Conservation (phyloP, 768 basidiomycete species). For the Agrocybe praecox region DNA sequence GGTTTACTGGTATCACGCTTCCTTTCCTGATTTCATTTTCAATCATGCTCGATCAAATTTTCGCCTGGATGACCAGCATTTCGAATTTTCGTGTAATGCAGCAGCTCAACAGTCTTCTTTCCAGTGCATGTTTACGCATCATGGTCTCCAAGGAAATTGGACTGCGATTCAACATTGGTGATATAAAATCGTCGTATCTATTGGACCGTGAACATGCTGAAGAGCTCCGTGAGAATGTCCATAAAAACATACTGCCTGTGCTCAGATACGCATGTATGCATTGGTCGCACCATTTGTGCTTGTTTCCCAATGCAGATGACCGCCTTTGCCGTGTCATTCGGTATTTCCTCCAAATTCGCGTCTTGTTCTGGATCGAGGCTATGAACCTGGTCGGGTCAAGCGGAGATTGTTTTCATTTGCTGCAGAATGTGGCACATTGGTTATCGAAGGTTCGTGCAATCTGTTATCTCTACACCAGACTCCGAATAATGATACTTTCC, state of each 20-base stretch:
- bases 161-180: constrained; percentile 21
- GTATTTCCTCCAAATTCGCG: constrained; percentile 16
- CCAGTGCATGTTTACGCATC: constrained; percentile 16
- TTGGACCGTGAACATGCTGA: constrained; percentile 12
- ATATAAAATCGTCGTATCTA: constrained; percentile 19
- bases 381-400: constrained; percentile 24
- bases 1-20: constrained; percentile 10
- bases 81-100: neutral
- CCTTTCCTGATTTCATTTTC: constrained; percentile 11
- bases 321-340: neutral
- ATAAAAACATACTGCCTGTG: constrained; percentile 11
- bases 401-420: constrained; percentile 17
- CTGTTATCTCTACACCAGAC: neutral
- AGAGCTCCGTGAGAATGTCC: neutral
- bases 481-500: neutral
- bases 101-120: constrained; percentile 8
- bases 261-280: constrained; percentile 11
- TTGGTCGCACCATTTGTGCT: constrained; percentile 13
- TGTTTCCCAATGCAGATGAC: neutral
- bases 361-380: constrained; percentile 29
- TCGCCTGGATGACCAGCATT: no score
- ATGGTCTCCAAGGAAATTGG: constrained; percentile 9
- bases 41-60: neutral
- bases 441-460: constrained; percentile 1
- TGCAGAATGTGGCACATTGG: constrained; percentile 13